Base-by-base conservation (phyloP, 179 eudicot species). In the Pouteria campechiana region DNA sequence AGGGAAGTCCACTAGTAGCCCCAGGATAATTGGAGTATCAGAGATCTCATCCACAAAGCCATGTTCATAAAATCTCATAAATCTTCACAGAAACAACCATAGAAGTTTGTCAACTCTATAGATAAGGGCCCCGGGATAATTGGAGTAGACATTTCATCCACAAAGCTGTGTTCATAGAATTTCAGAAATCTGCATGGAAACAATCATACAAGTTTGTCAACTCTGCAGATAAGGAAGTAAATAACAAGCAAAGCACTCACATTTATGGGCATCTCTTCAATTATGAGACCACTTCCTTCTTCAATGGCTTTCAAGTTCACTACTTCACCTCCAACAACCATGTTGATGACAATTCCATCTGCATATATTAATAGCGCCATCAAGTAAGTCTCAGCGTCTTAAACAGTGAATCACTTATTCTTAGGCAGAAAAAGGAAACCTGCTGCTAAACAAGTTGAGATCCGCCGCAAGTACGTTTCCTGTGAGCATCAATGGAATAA, bases 281-380 rank as follows among this genome's bases (percentile, higher is more conserved):
- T 75, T 46, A 76, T 60, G 49, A 79, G 74, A 48, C 70, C 69
- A 52, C 70, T 76, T 67, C 75, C 80, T 68, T 82, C 93, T 70
- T 81, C 87, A 18, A 86, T 61, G 76, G 57, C 71, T 68, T 72
- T 82, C 37, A 90, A 83, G 52, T 65, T 73, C 39, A 74, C 75
- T 13, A 86, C 96, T 69, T 90, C 94, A 44, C 87, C 90, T 19
- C 96, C 96, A 34, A 82, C 85, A 34, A 85, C 89, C 96, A 90
- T 79, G 75, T 70, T 82, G 33, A 90, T 79, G 55, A 79, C 82
- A 27, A 86, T 76, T 43, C 94, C 96, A 67, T 86, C 87, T 86
- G 67, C 42, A 49, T 20, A 32, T 33, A 36, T 19, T 24, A 2
- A 40, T 30, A n/a, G 2, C 28, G n/a, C n/a, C n/a, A n/a, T n/a